Evolutionary conservation across 2,329 filamentous ascomycete genomes (phyloP).

Genomic region (Lojkania enalia): DNA sequence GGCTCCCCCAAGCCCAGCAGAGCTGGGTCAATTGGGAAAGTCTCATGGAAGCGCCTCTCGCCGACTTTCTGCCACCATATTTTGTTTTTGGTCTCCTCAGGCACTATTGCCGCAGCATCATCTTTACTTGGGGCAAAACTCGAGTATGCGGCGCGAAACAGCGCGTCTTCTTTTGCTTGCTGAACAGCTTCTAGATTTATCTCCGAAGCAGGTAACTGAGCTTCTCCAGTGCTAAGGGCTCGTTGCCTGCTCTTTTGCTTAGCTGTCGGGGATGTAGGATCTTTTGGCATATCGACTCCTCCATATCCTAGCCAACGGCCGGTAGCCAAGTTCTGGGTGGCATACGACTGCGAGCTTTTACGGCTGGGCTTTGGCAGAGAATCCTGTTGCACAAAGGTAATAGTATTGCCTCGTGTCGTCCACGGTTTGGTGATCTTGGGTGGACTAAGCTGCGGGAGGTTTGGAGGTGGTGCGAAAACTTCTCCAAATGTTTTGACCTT

Average conservation of each 20-base stretch:
- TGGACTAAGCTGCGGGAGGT: conserved; percentile 67
- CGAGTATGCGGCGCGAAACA: conserved; percentile 77
- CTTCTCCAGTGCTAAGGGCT: conserved; percentile 66
- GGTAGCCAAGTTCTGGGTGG: conserved; percentile 65
- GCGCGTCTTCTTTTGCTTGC: conserved; percentile 69
- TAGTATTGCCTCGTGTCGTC: conserved; percentile 59
- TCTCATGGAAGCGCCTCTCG: conserved; percentile 65
- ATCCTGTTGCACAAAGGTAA: conserved; percentile 58
- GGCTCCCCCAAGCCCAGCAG: conserved; percentile 44
- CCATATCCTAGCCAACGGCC: conserved; percentile 68
- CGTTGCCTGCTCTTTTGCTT: conserved; percentile 73
- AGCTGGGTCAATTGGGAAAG: conserved; percentile 60
- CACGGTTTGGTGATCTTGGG: conserved; percentile 72
- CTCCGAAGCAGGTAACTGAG: conserved; percentile 56
- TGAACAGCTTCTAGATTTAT: conserved; percentile 48
- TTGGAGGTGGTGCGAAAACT: conserved; percentile 69
- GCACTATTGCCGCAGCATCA: conserved; percentile 70
- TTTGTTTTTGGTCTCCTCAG: conserved; percentile 67
- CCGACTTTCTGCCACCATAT: conserved; percentile 78
- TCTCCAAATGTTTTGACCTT: conserved; percentile 70
- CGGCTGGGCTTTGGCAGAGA: conserved; percentile 52
- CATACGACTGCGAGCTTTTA: conserved; percentile 59
- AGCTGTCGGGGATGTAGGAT: conserved; percentile 61
- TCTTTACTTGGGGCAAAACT: conserved; percentile 78
- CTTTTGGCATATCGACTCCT: conserved; percentile 47